Percentiles rank a stretch among this genome's conserved stretches.
phyloP scores from a whole-genome alignment of 2,329 filamentous ascomycete genomes.

The Penicillium crustosum region DNA sequence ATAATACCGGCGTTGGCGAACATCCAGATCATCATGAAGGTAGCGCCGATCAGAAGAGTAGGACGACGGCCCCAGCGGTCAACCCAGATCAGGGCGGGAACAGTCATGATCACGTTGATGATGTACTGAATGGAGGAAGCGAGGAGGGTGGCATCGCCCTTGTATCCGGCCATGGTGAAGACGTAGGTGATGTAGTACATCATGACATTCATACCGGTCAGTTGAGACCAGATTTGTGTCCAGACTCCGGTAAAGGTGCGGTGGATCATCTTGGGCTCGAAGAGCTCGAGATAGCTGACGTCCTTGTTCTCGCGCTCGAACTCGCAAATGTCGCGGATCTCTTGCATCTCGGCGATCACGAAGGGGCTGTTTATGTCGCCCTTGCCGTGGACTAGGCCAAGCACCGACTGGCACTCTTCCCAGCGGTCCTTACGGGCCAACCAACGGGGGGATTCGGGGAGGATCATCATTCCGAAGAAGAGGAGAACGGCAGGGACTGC shows the following conservation, averaged over 20 bases:
- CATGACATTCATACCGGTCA: slow-evolving; percentile 77
- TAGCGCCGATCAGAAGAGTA: slow-evolving; percentile 64
- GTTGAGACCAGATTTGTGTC: slow-evolving; percentile 72
- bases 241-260: slow-evolving; percentile 70
- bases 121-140: slow-evolving; percentile 71
- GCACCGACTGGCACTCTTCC: slow-evolving; percentile 52
- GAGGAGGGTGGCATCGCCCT: slow-evolving; percentile 58
- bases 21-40: slow-evolving; percentile 58
- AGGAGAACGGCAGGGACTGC: slow-evolving; percentile 61
- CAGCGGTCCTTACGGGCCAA: slow-evolving; percentile 62
- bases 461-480: slow-evolving; percentile 53
- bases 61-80: slow-evolving; percentile 73
- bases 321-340: slow-evolving; percentile 71
- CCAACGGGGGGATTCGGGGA: slow-evolving; percentile 63
- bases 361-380: slow-evolving; percentile 65
- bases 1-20: slow-evolving; percentile 47
- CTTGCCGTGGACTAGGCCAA: slow-evolving; percentile 61
- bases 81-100: slow-evolving; percentile 72
- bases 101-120: slow-evolving; percentile 77
- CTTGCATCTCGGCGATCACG: slow-evolving; percentile 66
- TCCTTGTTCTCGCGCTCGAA: slow-evolving; percentile 70
- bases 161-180: slow-evolving; percentile 70
- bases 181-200: slow-evolving; percentile 72
- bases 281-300: slow-evolving; percentile 69
- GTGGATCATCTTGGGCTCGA: slow-evolving; percentile 72